These are phyloP conservation scores for Paramecium octaurelia DNA, from an alignment of 73 alveolate species.

Conservation along the genomic window DNA sequence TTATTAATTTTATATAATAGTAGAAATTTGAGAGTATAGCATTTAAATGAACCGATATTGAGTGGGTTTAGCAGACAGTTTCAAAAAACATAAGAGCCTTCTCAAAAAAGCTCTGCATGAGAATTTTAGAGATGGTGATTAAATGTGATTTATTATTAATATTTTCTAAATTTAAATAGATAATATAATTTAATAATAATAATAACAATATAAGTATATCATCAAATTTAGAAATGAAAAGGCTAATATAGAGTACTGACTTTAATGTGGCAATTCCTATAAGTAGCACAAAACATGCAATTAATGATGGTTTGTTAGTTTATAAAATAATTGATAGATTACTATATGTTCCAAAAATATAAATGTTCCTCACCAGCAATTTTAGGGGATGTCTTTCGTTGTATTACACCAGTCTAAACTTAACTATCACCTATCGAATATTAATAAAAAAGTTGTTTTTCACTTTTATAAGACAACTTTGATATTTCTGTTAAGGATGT, in stretches of 20 bases:
- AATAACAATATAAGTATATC: neutral
- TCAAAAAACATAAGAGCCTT: neutral
- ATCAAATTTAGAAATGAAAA: neutral
- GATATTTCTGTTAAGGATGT: constrained; percentile 28
- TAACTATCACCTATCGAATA: constrained; percentile 1
- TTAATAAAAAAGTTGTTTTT: neutral
- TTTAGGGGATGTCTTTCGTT: neutral
- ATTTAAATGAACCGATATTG: neutral
- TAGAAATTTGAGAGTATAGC: neutral
- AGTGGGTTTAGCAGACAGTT: neutral
- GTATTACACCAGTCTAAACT: neutral
- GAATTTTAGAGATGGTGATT: neutral
- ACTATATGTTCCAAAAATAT: neutral
- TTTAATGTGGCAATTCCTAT: neutral
- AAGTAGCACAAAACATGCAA: neutral
- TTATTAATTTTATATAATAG: neutral
- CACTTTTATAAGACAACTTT: neutral
- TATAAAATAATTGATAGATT: neutral
- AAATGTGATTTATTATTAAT: neutral
- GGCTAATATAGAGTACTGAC: neutral
- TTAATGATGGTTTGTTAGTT: neutral
- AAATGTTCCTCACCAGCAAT: neutral
- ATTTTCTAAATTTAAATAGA: neutral
- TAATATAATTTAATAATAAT: neutral
- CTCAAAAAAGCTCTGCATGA: constrained; percentile 12